These are phyloP conservation scores for Syzygium jambos DNA, from an alignment of 345 rosid genomes.

Conservation along the genomic window DNA sequence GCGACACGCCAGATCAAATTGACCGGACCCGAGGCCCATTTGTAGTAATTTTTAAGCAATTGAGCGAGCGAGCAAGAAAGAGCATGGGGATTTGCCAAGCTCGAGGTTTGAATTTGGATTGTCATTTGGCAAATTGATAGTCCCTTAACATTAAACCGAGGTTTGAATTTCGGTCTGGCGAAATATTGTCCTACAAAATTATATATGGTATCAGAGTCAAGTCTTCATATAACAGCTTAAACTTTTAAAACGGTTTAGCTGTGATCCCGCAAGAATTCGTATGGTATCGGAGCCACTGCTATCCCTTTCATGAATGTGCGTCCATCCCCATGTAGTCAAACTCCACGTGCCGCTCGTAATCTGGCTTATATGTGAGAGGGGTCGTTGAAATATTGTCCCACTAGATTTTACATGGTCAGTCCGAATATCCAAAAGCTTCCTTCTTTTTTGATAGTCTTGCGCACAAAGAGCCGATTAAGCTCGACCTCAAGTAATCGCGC, in stretches of 20 bases:
- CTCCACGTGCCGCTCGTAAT: no score
- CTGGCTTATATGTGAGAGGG: no score
- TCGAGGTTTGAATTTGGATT: not conserved
- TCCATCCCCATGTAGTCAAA: no score
- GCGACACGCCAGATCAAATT: not conserved
- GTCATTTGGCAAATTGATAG: not conserved
- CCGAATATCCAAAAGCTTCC: not conserved
- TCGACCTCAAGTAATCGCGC: not conserved
- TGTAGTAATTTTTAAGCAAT: not conserved
- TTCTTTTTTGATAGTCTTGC: not conserved
- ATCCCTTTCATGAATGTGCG: no score
- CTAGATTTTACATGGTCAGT: not conserved
- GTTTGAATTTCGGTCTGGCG: not conserved
- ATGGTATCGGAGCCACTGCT: no score
- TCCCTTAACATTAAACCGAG: no score
- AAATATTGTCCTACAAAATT: no score
- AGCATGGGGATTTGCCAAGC: not conserved
- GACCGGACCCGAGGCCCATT: not conserved
- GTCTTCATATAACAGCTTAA: no score
- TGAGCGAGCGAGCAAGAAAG: not conserved
- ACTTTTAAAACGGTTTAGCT: no score
- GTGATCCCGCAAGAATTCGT: no score
- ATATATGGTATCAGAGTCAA: no score
- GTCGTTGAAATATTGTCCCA: no score
- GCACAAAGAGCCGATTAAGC: not conserved